Base-by-base conservation (phyloP, 768 basidiomycete genomes). In the Russula abietina region DNA sequence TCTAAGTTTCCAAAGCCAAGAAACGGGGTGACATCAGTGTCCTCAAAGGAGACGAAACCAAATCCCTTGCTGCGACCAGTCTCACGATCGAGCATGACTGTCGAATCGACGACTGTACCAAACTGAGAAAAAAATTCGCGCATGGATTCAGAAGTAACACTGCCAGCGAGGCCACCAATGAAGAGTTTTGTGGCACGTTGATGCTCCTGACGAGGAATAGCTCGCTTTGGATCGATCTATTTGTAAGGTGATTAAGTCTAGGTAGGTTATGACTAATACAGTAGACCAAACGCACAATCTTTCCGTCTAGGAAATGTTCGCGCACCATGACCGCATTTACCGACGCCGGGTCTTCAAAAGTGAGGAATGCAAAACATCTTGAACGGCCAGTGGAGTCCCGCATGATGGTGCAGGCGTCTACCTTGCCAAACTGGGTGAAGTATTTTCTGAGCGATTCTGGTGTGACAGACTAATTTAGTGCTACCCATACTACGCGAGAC, bases 391-490 rank as follows among this genome's bases (percentile, higher is more conserved):
- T 87, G 17, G 87, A 87, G 73, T 98, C 96, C 69, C 95, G 89
- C 94, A 98, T 95, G 76, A 98, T 97, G 12, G 93, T 97, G 74
- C 92, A 96, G 43, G 93, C 90, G 71, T 94, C 92, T 73, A 98
- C 91, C 76, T 89, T 87, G 71, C 96, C 96, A 74, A 93, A 98
- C 74, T 98, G 91, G 65, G 85, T 75, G 75, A 98, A 97, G 77
- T 98, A 98, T 64, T 85, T 86, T 71, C 84, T 80, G 67, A 89
- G 81, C 54, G 81, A 80, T 57, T 90, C 89, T 89, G 76, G 63
- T 69, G 70, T 61, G 48, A 62, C 61, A 59, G 53, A 66, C 60
- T 70, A 70, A 63, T 66, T 75, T 70, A 77, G 74, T 74, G 76
- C 77, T 77, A 76, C 73, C 65, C 66, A 70, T 63, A 53, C 68